Conservation (phyloP, 176 grass and related monocot genomes). For the Themeda triandra region DNA sequence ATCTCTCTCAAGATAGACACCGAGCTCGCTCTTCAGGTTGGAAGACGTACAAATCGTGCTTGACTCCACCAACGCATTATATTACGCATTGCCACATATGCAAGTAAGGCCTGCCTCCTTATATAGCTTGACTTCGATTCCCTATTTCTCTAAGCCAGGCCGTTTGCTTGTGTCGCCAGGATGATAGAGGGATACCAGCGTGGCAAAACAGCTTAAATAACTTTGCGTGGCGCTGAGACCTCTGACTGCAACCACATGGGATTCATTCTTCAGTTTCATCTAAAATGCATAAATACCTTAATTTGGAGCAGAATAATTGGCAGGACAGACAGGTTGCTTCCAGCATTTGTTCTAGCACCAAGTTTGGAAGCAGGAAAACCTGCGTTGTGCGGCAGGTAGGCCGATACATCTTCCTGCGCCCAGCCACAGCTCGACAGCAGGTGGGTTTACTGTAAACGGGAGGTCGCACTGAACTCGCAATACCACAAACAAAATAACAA, state of each 20-base stretch:
- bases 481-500: neutral
- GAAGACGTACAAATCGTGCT: conserved; percentile 86
- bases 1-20: conserved; percentile 96
- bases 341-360: neutral
- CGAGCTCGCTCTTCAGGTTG: conserved; percentile 88
- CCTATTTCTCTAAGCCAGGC: neutral
- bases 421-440: neutral
- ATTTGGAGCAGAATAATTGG: neutral
- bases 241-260: neutral
- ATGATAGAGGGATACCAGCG: neutral
- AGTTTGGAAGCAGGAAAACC: neutral
- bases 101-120: neutral
- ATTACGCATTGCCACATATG: neutral
- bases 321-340: neutral
- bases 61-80: conserved; percentile 24
- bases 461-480: neutral
- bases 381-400: neutral
- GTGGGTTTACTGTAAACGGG: neutral
- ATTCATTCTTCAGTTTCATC: neutral
- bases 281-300: neutral
- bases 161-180: conserved; percentile 6
- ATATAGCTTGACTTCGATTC: neutral
- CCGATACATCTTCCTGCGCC: neutral
- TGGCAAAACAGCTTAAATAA: neutral
- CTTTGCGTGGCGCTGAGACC: neutral